Base-by-base conservation (phyloP, 768 basidiomycete genomes). In the Tylopilus intermedius region DNA sequence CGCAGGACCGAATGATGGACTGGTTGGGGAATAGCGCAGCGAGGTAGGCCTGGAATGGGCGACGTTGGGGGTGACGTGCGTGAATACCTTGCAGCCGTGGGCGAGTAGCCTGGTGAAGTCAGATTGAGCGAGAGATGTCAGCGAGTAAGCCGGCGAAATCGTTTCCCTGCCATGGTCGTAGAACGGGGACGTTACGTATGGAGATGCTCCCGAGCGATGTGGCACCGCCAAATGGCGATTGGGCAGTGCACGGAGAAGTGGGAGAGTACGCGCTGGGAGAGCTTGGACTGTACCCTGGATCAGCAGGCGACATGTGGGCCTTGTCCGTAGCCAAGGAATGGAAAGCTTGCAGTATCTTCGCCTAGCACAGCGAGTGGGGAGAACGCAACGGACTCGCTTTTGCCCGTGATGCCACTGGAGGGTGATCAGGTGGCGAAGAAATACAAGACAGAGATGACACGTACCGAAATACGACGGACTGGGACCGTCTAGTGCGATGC, bases 341-440 rank as follows among this genome's bases (percentile, higher is more conserved):
- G 18, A 18, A 18, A 18, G 18, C 77, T 83, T 8, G 85, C 78
- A 0, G 83, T 78, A 56, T 92, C 92, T 60, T 96, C 94, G 50
- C 88, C 88, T 57, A 85, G 90, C 55, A 86, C 84, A 27, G 90
- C 90, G 35, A 98, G 80, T 0, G 94, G 95, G 15, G 94, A 96
- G 79, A 97, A 98, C 0, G 91, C 83, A 5, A 93, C 89, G 4
- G 86, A 79, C 51, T 92, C 90, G 48, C 90, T 91, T 63, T 85
- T 86, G 74, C 18, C 24, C 24, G 24, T 24, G 24, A 24, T 24
- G 24, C 24, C 24, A 18, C 18, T 18, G 18, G 18, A 18, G 18
- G 18, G 18, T 18, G 18, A 18, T 18, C 1, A 18, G 18, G 18
- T 18, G 18, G 1, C 18, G 18, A 18, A 18, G 18, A 18, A 18